Evolutionary conservation across 108 stramenopile species (phyloP).

Genomic region (Hondaea fermentalgiana): DNA sequence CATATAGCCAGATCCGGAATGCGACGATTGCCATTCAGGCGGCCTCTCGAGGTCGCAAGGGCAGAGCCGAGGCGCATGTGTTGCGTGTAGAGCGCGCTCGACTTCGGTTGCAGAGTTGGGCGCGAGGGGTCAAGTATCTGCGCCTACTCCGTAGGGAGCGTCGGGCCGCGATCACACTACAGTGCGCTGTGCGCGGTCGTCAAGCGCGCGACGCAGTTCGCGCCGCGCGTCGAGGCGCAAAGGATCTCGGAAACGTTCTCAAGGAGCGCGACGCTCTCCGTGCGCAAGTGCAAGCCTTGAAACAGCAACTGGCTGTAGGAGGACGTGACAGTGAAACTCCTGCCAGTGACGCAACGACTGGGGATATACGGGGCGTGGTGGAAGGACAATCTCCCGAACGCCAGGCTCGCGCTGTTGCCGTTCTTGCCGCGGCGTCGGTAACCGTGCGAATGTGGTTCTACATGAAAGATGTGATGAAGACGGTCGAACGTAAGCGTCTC

Average conservation of each 20-base stretch:
- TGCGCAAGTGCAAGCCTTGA: neutral
- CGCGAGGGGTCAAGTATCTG: slow-evolving; percentile 59
- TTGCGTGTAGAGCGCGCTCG: neutral
- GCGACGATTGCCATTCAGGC: neutral
- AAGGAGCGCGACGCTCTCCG: neutral
- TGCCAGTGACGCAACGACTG: too few species aligned
- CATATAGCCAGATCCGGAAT: neutral
- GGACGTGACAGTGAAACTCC: neutral
- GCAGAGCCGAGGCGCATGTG: neutral
- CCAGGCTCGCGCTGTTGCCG: neutral
- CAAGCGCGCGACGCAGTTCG: slow-evolving; percentile 32
- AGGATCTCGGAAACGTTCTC: neutral
- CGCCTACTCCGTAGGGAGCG: slow-evolving; percentile 52
- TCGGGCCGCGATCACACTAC: slow-evolving; percentile 56
- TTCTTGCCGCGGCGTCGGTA: neutral
- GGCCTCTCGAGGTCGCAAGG: neutral
- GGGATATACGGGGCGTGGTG: too few species aligned
- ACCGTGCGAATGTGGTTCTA: neutral
- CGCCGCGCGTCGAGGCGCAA: neutral
- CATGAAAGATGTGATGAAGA: neutral
- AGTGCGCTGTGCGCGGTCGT: slow-evolving; percentile 60
- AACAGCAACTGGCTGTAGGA: neutral
- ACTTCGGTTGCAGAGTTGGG: slow-evolving; percentile 56
- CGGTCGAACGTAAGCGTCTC: neutral
- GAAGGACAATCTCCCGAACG: too few species aligned